These are phyloP conservation scores for Geotrichum phurueaensis DNA, from an alignment of 1,139 yeast species.

Conservation along the genomic window DNA sequence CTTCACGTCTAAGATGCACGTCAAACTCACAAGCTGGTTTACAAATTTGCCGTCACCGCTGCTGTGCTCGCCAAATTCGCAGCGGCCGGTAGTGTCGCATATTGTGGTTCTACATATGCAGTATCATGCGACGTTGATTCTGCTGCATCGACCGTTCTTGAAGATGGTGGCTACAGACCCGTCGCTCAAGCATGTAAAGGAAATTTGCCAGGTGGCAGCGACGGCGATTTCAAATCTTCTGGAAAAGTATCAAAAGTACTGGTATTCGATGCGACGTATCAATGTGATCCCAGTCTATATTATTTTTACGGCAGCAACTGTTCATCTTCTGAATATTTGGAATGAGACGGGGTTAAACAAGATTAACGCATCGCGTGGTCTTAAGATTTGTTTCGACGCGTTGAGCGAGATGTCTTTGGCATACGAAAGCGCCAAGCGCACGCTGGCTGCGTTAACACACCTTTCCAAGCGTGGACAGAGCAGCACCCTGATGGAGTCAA, in stretches of 20 bases:
- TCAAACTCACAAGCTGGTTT: conserved; percentile 23
- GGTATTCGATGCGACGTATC: conserved; percentile 23
- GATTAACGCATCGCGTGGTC: conserved; percentile 11
- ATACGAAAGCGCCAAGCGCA: conserved; percentile 13
- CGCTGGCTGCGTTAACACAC: conserved; percentile 6
- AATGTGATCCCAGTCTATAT: conserved; percentile 25
- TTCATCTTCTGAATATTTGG: conserved; percentile 18
- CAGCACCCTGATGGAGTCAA: not conserved
- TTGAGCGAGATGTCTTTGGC: conserved; percentile 11
- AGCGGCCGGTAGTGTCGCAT: conserved; percentile 21
- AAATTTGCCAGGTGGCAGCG: not conserved
- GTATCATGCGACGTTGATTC: conserved; percentile 22
- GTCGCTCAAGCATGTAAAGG: not conserved
- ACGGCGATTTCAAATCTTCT: conserved; percentile 14
- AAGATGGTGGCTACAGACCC: not conserved
- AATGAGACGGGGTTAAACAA: conserved; percentile 12
- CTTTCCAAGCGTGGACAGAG: not conserved
- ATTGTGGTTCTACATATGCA: conserved; percentile 24
- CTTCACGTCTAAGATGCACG: conserved; percentile 19
- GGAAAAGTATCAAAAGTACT: conserved; percentile 15
- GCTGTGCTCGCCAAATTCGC: conserved; percentile 18
- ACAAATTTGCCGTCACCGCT: conserved; percentile 22
- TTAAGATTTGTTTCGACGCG: conserved; percentile 17
- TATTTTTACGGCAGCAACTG: conserved; percentile 26
- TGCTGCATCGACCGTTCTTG: conserved; percentile 25